Base-by-base conservation (phyloP, 805 yeast species). In the Myxozyma geophila region DNA sequence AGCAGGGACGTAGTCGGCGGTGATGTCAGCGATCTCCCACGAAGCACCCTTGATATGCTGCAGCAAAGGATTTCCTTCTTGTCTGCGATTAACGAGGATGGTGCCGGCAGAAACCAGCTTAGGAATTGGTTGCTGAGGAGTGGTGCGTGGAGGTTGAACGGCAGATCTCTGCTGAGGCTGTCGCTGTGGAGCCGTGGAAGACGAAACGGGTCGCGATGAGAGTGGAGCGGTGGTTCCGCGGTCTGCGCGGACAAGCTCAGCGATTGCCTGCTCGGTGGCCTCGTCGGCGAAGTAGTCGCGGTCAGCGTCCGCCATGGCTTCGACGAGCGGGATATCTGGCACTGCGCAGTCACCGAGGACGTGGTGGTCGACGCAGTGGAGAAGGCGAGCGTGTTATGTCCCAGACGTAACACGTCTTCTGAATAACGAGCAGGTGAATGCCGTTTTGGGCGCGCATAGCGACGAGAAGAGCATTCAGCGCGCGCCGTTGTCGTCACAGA, bases 1-100 rank as follows among this genome's bases (percentile, higher is more conserved):
- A 7, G 77, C 76, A 8, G 78, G 68, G 2, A 75, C 70, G 55
- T 72, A 79, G 62, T 79, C 82, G 6, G 81, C 74, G 43, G 67
- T 71, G 54, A 79, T 74, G 23, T 68, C 70, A 15, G 74, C 77
- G 44, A 59, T 72, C 53, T 70, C 75, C 73, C 73, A 72, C 5
- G 70, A 47, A 21, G 68, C 71, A 40, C 70, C 69, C 7, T 67
- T 54, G 23, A 72, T 59, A 37, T 62, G 54, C 41, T 67, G 57
- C 48, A 71, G 62, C 8, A 71, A 37, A 9, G 72, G 74, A 50
- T 71, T 71, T 35, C 68, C 69, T 57, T 63, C 67, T 52, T 70
- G 72, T 21, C 71, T 57, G 12, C 62, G 60, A 37, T 65, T 70
- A 41, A 70, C 72, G 17, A 66, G 44, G 12, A 70, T 58, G 2